Percentiles rank a stretch among this genome's conserved stretches.
phyloP scores from a whole-genome alignment of 2,329 filamentous ascomycete genomes.

The Ophiosphaerella herpotricha region DNA sequence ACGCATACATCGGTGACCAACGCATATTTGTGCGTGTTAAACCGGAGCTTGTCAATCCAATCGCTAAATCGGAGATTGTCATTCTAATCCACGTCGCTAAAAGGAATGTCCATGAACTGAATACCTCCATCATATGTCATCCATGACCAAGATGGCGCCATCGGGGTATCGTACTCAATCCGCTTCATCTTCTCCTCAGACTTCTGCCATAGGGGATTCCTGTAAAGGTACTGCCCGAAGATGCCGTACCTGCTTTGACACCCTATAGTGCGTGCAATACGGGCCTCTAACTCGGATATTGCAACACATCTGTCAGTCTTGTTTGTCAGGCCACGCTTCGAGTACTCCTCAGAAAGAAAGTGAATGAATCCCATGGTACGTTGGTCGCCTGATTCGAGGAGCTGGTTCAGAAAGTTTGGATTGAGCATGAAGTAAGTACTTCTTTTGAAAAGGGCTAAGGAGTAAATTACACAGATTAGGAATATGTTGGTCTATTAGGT shows the following conservation, averaged over 20 bases:
- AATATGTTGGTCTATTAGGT: conserved; percentile 3
- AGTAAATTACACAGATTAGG: background rate
- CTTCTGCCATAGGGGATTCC: conserved; percentile 1
- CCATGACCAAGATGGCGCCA: conserved; percentile 20
- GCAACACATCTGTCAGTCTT: conserved; percentile 17
- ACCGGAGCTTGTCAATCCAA: too few species aligned
- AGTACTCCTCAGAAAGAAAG: conserved; percentile 20
- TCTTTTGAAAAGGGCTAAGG: conserved; percentile 9
- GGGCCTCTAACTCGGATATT: conserved; percentile 16
- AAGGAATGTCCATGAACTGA: conserved; percentile 11
- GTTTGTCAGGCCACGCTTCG: conserved; percentile 11
- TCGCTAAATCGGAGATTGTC: conserved; percentile 4
- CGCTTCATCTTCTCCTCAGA: conserved; percentile 6
- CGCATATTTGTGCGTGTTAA: background rate
- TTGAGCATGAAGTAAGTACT: conserved; percentile 14
- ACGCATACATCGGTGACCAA: background rate
- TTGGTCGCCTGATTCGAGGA: conserved; percentile 5
- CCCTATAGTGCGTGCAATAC: conserved; percentile 11
- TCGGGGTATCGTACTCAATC: conserved; percentile 4
- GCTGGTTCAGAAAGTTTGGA: conserved; percentile 15
- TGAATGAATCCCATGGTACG: conserved; percentile 11
- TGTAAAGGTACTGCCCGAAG: conserved; percentile 16
- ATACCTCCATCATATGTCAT: background rate
- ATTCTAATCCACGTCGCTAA: conserved; percentile 33
- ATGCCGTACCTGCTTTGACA: conserved; percentile 17